A percentile compares a stretch with the other conserved stretches of the same genome.
phyloP scores from a whole-genome alignment of 768 basidiomycete genomes.

The Phylloporus scabripes region DNA sequence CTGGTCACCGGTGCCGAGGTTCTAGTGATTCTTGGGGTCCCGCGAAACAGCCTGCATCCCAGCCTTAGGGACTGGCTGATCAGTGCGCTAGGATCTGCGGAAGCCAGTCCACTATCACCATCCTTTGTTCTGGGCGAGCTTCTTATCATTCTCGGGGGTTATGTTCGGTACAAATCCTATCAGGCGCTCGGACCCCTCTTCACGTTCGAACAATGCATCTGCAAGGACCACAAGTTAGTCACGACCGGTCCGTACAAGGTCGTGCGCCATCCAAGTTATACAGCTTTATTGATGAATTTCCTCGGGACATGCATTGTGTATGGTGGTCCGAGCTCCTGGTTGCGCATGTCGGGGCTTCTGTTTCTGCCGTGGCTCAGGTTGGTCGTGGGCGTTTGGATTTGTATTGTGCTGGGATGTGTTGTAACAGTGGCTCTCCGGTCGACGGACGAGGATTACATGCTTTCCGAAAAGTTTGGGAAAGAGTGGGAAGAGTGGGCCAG shows the following conservation, averaged over 20 bases:
- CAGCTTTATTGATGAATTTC: neutral
- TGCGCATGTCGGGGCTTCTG: neutral
- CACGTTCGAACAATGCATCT: conserved; percentile 17
- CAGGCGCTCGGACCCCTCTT: conserved; percentile 17
- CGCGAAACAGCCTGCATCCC: neutral
- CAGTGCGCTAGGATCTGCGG: neutral
- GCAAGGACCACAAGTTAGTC: conserved; percentile 19
- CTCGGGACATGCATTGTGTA: neutral
- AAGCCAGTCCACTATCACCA: neutral
- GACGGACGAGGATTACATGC: neutral
- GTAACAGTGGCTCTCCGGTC: neutral
- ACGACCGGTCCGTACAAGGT: conserved; percentile 25
- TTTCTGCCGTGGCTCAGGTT: neutral
- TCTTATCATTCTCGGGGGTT: neutral
- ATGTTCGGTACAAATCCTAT: conserved; percentile 1
- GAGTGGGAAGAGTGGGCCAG: neutral
- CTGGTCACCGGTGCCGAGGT: neutral
- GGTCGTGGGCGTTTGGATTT: neutral
- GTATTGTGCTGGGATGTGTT: neutral
- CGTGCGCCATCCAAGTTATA: conserved; percentile 3
- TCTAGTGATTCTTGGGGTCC: neutral
- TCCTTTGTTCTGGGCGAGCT: neutral
- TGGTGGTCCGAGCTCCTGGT: neutral
- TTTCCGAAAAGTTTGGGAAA: neutral
- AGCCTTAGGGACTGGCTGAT: neutral